phyloP scores from a whole-genome alignment of 257 asterid species.

The Lavandula angustifolia region DNA sequence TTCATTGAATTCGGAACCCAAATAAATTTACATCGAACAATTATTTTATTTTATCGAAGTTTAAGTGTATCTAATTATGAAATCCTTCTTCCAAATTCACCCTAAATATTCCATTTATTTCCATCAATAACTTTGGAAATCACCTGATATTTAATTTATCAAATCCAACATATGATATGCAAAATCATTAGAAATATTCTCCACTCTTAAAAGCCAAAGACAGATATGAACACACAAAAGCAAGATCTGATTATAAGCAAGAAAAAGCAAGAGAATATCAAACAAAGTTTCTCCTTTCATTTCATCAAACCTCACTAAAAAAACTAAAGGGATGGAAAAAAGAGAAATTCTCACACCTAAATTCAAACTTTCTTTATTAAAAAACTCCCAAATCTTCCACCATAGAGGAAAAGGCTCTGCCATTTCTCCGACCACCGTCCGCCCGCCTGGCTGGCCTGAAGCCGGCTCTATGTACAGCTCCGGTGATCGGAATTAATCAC shows the following conservation, averaged over 20 bases:
- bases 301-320: constrained; percentile 14
- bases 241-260: too few species aligned
- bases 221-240: too few species aligned
- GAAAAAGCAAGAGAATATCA: too few species aligned
- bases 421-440: constrained; percentile 21
- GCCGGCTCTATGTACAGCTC: constrained; percentile 27
- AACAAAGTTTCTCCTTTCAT: background rate
- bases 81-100: too few species aligned
- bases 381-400: background rate
- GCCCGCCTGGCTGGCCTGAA: constrained; percentile 19
- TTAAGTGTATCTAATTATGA: too few species aligned
- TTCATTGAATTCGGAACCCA: too few species aligned
- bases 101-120: too few species aligned
- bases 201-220: too few species aligned
- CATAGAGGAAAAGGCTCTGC: constrained; percentile 14
- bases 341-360: constrained; percentile 8
- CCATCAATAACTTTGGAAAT: background rate
- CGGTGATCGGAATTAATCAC: background rate
- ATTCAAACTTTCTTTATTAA: constrained; percentile 8
- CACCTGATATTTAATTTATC: too few species aligned
- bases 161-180: background rate
- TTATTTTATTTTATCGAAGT: too few species aligned
- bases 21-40: too few species aligned
- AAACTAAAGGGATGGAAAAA: constrained; percentile 13
- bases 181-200: too few species aligned